These are phyloP conservation scores for Themeda triandra DNA, from an alignment of 176 grass and related monocot species.

Conservation along the genomic window DNA sequence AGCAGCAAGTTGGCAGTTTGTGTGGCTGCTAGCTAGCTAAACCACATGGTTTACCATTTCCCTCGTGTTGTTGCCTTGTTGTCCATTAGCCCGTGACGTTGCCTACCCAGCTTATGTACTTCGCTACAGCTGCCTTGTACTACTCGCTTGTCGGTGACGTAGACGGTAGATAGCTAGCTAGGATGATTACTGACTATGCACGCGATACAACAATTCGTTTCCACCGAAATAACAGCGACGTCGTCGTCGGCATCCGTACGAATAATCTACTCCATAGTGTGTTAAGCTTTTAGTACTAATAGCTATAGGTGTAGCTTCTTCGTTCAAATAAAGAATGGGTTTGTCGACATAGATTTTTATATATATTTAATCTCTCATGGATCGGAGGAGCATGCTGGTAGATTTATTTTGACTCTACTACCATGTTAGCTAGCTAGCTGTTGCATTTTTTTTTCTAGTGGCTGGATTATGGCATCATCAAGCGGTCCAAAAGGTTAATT, in stretches of 20 bases:
- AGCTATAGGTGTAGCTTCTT: background rate
- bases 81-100: constrained; percentile 38
- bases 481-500: too few relatives aligned
- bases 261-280: background rate
- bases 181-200: too few relatives aligned
- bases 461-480: too few relatives aligned
- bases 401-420: background rate
- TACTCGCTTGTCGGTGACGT: constrained; percentile 10
- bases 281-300: background rate
- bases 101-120: background rate
- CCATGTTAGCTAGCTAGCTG: background rate
- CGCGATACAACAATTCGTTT: background rate
- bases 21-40: constrained; percentile 11
- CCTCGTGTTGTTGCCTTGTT: constrained; percentile 22
- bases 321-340: background rate
- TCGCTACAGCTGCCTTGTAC: background rate
- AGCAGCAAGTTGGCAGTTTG: background rate
- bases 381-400: background rate
- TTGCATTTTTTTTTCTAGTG: background rate
- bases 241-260: background rate
- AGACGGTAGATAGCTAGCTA: background rate
- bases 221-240: background rate
- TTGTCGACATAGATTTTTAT: background rate
- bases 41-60: constrained; percentile 40
- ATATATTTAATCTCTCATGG: background rate